Base-by-base conservation (phyloP, 164 flowering plant genomes). In the Chloranthus sessilifolius region DNA sequence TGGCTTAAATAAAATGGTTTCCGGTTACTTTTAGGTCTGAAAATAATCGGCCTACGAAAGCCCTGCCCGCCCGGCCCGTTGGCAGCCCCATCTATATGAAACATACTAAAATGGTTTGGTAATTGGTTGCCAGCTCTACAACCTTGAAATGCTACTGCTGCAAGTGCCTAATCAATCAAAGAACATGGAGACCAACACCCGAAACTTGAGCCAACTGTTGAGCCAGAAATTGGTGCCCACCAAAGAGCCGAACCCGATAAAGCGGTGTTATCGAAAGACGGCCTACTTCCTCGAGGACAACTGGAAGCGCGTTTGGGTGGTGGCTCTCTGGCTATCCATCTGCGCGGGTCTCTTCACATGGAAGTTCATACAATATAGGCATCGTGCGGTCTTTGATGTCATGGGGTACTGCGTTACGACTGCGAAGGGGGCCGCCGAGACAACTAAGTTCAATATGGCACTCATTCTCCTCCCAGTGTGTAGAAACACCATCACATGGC, bases 401-500 rank as follows among this genome's bases (percentile, higher is more conserved):
- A 81, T 84, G 88, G 88, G 92, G 12, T 74, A 72, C 24, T 84
- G 92, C 39, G 78, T 81, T 8, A 64, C 80, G 11, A 53, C 71
- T 2, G 92, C 92, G 0, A 84, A 84, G 52, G 88, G 92, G 3
- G 85, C 68, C 0, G 92, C 88, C 2, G 92, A 84, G 79, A 84
- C 80, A 0, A 55, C 70, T 1, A 84, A 84, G 66, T 65, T 84
- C 69, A 84, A 84, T 71, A 84, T 84, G 92, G 92, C 92, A 0
- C 35, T 84, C 22, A 77, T 84, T 45, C 71, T 84, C 20, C 52
- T 84, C 0, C 92, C 92, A 0, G 82, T 84, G 0, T 84, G 88
- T 31, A 47, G 92, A 34, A 84, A 84, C 58, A 79, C 92, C 24
- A 74, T 84, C 11, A 84, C 92, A 23, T 81, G 76, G 77, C 74